Percentiles rank a stretch among this genome's conserved stretches.
Conservation (phyloP, 345 rosid species). For the Brassica carinata region DNA sequence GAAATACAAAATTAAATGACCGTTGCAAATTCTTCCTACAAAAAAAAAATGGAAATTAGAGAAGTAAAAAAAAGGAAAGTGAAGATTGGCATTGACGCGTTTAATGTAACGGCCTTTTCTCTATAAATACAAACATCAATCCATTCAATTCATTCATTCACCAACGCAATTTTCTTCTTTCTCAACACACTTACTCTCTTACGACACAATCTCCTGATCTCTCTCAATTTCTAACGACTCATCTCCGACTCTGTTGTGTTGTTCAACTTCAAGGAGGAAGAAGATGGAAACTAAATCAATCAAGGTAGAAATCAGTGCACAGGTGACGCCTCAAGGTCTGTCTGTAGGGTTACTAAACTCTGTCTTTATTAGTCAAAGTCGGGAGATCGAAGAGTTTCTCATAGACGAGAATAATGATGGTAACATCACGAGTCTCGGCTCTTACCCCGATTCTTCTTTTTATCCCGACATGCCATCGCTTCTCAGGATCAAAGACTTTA, state of each 20-base stretch:
- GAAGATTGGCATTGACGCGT: not conserved
- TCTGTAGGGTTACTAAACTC: not conserved
- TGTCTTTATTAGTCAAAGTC: not conserved
- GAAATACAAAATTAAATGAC: not conserved
- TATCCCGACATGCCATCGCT: not conserved
- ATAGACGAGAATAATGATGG: not conserved
- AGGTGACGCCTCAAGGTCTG: not conserved
- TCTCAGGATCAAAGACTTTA: not conserved
- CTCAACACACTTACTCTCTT: not conserved
- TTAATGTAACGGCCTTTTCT: not conserved
- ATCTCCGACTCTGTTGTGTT: not conserved
- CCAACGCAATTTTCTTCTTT: not conserved
- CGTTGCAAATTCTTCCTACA: not conserved
- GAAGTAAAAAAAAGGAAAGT: not conserved
- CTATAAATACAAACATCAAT: not conserved
- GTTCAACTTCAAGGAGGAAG: not conserved
- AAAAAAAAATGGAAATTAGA: not conserved
- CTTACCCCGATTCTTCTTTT: not conserved
- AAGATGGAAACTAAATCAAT: conserved; percentile 2
- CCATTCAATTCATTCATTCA: not conserved
- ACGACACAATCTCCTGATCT: not conserved
- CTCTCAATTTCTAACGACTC: not conserved
- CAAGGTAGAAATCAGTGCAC: not conserved
- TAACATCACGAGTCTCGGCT: not conserved
- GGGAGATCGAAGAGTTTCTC: not conserved